These are phyloP conservation scores for Phytophthora pluvialis DNA, from an alignment of 352 stramenopile species.

Conservation along the genomic window DNA sequence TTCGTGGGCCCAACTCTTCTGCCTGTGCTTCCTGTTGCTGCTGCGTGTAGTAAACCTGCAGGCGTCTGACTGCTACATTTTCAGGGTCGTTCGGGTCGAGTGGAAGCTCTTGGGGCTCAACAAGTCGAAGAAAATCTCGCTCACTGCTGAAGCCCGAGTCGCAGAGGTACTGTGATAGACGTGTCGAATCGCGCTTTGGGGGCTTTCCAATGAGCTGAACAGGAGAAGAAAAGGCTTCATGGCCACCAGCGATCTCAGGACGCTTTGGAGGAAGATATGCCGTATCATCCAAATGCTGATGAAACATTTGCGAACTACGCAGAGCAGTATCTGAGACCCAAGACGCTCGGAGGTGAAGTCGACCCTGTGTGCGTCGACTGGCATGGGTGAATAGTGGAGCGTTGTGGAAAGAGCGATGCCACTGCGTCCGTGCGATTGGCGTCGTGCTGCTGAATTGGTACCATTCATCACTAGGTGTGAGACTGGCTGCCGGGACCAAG, in stretches of 20 bases:
- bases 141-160: slow-evolving; percentile 59
- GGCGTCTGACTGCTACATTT: slow-evolving; percentile 54
- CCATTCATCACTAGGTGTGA: slow-evolving; percentile 65
- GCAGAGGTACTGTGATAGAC: slow-evolving; percentile 31
- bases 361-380: slow-evolving; percentile 52
- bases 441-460: slow-evolving; percentile 75
- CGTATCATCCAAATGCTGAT: neutral
- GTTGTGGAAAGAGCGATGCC: slow-evolving; percentile 70
- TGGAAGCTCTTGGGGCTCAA: slow-evolving; percentile 36
- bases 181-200: slow-evolving; percentile 9
- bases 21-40: slow-evolving; percentile 50
- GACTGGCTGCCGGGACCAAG: slow-evolving; percentile 46
- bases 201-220: slow-evolving; percentile 32
- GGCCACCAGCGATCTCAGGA: slow-evolving; percentile 21
- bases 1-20: slow-evolving; percentile 24
- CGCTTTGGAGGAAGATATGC: slow-evolving; percentile 36
- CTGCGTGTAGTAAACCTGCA: slow-evolving; percentile 43
- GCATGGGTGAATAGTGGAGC: slow-evolving; percentile 47
- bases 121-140: slow-evolving; percentile 63
- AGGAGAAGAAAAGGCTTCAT: slow-evolving; percentile 7
- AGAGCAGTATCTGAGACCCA: slow-evolving; percentile 42
- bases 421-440: slow-evolving; percentile 46
- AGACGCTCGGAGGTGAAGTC: slow-evolving; percentile 46
- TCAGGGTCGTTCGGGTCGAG: slow-evolving; percentile 84
- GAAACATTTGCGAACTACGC: neutral